Evolutionary conservation across 495 filamentous ascomycete genomes (phyloP).

Genomic region (Glutinoglossum americanum): DNA sequence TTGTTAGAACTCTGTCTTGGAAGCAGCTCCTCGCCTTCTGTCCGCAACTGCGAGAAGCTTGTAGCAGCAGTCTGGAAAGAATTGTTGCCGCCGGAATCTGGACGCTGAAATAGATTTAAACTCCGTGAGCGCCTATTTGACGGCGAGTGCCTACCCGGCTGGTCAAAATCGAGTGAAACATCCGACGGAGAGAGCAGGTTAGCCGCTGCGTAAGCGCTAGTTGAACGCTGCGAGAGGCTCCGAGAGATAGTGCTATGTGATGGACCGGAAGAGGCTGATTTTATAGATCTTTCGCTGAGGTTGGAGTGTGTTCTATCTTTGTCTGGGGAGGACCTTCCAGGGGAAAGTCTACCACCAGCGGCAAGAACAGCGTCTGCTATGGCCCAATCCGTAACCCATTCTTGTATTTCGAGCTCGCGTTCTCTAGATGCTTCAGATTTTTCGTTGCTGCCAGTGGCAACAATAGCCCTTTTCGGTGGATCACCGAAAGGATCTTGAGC

Average conservation of each 20-base stretch:
- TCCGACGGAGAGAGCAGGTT: not conserved
- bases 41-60: slow-evolving; percentile 1
- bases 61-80: not conserved
- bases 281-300: slow-evolving; percentile 27
- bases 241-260: slow-evolving; percentile 15
- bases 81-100: not conserved
- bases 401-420: slow-evolving; percentile 24
- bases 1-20: not conserved
- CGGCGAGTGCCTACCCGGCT: not conserved
- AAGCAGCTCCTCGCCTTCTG: slow-evolving; percentile 4
- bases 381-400: slow-evolving; percentile 39
- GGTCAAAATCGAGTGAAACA: not conserved
- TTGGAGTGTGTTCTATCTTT: slow-evolving; percentile 34
- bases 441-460: slow-evolving; percentile 11
- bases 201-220: not conserved
- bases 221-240: slow-evolving; percentile 18
- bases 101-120: not conserved
- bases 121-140: not conserved
- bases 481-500: slow-evolving; percentile 16
- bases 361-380: slow-evolving; percentile 27
- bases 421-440: not conserved
- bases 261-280: slow-evolving; percentile 15
- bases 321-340: slow-evolving; percentile 21
- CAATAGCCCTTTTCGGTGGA: slow-evolving; percentile 8
- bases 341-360: slow-evolving; percentile 6